Evolutionary conservation across 306 rosid genomes (phyloP).

Genomic region (Malus domestica): DNA sequence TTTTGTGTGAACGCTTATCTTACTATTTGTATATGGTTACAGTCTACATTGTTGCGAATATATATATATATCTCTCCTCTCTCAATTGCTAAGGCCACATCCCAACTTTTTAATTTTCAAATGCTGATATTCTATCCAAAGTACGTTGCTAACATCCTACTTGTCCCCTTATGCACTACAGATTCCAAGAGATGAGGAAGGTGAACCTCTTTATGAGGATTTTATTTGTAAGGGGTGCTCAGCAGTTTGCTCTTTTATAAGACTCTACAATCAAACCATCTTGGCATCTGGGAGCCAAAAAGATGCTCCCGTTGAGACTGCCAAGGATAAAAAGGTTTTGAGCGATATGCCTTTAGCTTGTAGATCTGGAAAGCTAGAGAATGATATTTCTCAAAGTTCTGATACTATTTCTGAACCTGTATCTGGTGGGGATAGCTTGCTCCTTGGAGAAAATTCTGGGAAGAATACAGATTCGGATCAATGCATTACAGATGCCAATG

Average conservation of each 20-base stretch:
- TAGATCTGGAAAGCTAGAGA: conserved; percentile 36
- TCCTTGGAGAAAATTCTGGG: conserved; percentile 31
- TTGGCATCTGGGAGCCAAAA: conserved; percentile 47
- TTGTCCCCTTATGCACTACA: conserved; percentile 21
- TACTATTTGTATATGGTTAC: not conserved
- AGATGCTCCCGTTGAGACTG: conserved; percentile 23
- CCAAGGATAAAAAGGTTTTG: conserved; percentile 55
- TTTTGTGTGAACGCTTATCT: not conserved
- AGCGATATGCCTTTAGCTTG: conserved; percentile 39
- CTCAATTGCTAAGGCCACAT: not conserved
- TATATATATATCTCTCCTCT: not conserved
- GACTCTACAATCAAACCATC: conserved; percentile 53
- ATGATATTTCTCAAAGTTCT: conserved; percentile 22
- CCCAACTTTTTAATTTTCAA: not conserved
- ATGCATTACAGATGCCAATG: conserved; percentile 17
- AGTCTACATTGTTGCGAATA: not conserved
- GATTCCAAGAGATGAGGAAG: conserved; percentile 96
- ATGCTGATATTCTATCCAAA: not conserved
- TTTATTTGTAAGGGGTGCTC: conserved; percentile 81
- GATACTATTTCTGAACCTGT: conserved; percentile 34
- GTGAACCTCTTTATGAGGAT: conserved; percentile 83
- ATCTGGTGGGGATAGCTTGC: conserved; percentile 23
- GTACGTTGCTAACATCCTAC: not conserved
- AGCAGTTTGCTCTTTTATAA: conserved; percentile 54
- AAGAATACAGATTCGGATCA: conserved; percentile 17